Evolutionary conservation across 257 asterid species (phyloP).

Genomic region (Petunia axillaris): DNA sequence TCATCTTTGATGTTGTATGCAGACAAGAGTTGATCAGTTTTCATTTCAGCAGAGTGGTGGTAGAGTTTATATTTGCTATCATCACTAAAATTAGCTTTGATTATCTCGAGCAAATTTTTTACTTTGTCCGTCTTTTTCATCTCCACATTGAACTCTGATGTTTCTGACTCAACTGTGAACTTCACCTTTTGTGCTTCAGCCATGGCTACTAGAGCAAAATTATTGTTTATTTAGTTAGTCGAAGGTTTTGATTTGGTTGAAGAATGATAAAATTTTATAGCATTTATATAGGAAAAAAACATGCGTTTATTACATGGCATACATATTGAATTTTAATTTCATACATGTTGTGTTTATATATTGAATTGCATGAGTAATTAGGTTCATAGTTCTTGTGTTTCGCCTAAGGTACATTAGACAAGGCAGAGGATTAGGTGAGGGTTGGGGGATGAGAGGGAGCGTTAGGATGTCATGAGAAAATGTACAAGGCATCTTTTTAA

Average conservation of each 20-base stretch:
- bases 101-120: not conserved
- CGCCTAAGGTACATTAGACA: too few species aligned
- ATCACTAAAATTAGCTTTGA: not conserved
- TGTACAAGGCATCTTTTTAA: too few species aligned
- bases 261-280: not conserved
- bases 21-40: not conserved
- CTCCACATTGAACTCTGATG: not conserved
- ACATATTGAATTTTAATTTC: not conserved
- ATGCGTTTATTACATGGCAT: not conserved
- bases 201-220: not conserved
- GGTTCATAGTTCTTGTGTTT: conserved; percentile 11
- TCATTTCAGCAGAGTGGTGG: not conserved
- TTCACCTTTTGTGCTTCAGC: not conserved
- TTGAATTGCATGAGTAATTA: conserved; percentile 4
- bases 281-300: not conserved
- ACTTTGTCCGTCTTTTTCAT: conserved; percentile 8
- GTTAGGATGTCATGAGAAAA: too few species aligned
- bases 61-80: conserved; percentile 9
- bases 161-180: conserved; percentile 10
- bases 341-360: too few species aligned
- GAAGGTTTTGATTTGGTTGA: not conserved
- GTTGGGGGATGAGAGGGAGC: too few species aligned
- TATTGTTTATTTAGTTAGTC: not conserved
- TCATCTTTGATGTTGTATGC: conserved; percentile 20
- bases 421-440: too few species aligned